Evolutionary conservation across 768 basidiomycete species (phyloP), one percentile per base, ranked within the genome.

Genomic region (Hypholoma fasciculare): DNA sequence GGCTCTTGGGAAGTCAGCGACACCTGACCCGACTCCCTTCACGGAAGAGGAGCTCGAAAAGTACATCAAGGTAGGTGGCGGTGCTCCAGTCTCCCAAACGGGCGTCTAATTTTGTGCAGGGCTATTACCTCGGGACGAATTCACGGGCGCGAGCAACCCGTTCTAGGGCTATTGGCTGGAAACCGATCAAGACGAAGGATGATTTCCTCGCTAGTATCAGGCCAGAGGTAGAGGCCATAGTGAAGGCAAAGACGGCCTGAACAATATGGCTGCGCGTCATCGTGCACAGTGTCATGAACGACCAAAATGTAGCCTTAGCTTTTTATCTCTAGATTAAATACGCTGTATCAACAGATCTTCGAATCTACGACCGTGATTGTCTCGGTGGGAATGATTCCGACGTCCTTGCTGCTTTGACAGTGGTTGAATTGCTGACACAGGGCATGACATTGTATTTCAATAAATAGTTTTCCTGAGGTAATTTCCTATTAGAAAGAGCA

Each of bases 361-460:
- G 16, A 47, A 42, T 39, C 60, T 72, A 80, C 60, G 78, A 69
- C 65, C 78, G 77, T 19, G 68, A 61, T 64, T 76, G 76, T 40
- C 72, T 62, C 16, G 69, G 63, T 30, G 79, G 79, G 69, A 82
- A 80, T 17, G 67, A 63, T 51, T 78, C 73, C 2, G 63, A 50
- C 9, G 78, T 78, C 63, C 71, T 75, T 42, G 74, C 79, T 26
- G 86, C 92, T 69, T 92, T 89, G 23, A 92, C 94, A 51, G 88
- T 89, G 2, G 82, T 87, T 49, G 95, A 79, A 43, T 85, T 63
- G 17, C 94, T 94, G 17, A 95, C 90, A 67, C 89, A 87, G 7
- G 94, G 94, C 92, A 96, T 95, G 34, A 94, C 68, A 67, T 95
- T 94, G 74, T 94, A 96, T 66, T 89, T 90, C 26, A 96, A 79